A percentile compares a stretch with the other conserved stretches of the same genome.
Evolutionary conservation across 2,329 filamentous ascomycete genomes (phyloP).

Genomic region (Claviceps humidiphila): DNA sequence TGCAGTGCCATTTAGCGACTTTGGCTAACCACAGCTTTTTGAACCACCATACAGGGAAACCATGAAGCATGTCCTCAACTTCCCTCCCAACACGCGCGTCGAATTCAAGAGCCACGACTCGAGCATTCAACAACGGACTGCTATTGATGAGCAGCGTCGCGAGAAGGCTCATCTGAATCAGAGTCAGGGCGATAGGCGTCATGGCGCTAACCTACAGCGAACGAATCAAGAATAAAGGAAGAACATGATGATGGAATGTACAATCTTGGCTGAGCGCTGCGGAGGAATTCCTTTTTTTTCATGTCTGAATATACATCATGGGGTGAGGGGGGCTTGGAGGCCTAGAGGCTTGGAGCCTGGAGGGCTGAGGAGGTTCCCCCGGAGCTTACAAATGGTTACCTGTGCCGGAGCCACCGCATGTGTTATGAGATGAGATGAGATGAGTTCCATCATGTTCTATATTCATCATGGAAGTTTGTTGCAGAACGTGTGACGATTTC

Average conservation of each 20-base stretch:
- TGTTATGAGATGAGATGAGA: too few species aligned
- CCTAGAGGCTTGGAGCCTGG: background rate
- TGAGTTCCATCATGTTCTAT: too few species aligned
- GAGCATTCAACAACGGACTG: conserved; percentile 81
- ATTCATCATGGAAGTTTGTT: too few species aligned
- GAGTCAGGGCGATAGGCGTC: conserved; percentile 24
- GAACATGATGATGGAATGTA: background rate
- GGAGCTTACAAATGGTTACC: too few species aligned
- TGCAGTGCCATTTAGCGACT: too few species aligned
- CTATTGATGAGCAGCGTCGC: conserved; percentile 81
- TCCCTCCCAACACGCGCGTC: conserved; percentile 79
- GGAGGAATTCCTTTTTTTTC: too few species aligned
- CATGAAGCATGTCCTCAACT: conserved; percentile 77
- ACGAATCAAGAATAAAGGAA: conserved; percentile 18
- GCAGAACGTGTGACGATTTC: too few species aligned
- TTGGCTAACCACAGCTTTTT: background rate
- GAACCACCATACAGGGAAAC: conserved; percentile 53
- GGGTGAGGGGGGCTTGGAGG: background rate
- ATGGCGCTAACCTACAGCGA: conserved; percentile 17
- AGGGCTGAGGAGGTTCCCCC: too few species aligned
- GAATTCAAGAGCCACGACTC: conserved; percentile 95
- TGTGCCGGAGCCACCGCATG: too few species aligned
- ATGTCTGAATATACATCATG: background rate
- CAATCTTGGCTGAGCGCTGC: background rate
- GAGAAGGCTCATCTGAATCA: conserved; percentile 54